Evolutionary conservation across 768 basidiomycete species (phyloP).

Genomic region (Xerocomus potaroensis): DNA sequence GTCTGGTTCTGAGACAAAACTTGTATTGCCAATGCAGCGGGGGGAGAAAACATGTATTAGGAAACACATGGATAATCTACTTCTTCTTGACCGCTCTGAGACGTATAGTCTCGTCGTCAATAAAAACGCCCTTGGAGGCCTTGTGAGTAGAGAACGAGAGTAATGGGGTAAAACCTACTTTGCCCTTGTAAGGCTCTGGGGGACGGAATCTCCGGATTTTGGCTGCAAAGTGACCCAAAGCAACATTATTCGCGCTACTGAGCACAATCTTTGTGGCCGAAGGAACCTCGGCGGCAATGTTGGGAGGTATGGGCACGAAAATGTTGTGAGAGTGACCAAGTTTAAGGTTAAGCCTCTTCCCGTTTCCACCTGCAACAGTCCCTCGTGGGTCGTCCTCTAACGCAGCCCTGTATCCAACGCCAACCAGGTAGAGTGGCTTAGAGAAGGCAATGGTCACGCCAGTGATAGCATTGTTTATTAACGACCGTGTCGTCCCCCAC

Average conservation of each 20-base stretch:
- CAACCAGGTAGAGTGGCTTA: slow-evolving; percentile 83
- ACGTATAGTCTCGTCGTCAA: slow-evolving; percentile 88
- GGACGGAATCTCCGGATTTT: slow-evolving; percentile 77
- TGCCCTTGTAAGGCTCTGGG: slow-evolving; percentile 97
- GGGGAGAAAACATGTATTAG: slow-evolving; percentile 3
- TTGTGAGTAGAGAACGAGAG: slow-evolving; percentile 1
- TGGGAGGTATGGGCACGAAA: slow-evolving; percentile 71
- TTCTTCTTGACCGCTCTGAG: slow-evolving; percentile 96
- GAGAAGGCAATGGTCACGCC: slow-evolving; percentile 90
- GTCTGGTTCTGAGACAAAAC: too few relatives aligned
- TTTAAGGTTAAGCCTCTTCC: slow-evolving; percentile 80
- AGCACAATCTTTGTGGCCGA: slow-evolving; percentile 80
- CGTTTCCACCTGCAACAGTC: slow-evolving; percentile 50
- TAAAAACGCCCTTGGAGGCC: slow-evolving; percentile 74
- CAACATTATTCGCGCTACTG: slow-evolving; percentile 83
- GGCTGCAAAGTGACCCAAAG: slow-evolving; percentile 83
- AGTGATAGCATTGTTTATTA: slow-evolving; percentile 83
- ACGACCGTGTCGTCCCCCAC: slow-evolving; percentile 94
- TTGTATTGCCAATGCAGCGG: neutral
- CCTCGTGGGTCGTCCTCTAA: slow-evolving; percentile 78
- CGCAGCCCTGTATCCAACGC: slow-evolving; percentile 89
- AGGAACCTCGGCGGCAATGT: slow-evolving; percentile 79
- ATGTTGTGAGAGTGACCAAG: slow-evolving; percentile 90
- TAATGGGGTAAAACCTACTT: slow-evolving; percentile 51
- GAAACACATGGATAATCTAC: slow-evolving; percentile 40